Evolutionary conservation across 768 basidiomycete genomes (phyloP).

Genomic region (Phlegmacium glaucopus): DNA sequence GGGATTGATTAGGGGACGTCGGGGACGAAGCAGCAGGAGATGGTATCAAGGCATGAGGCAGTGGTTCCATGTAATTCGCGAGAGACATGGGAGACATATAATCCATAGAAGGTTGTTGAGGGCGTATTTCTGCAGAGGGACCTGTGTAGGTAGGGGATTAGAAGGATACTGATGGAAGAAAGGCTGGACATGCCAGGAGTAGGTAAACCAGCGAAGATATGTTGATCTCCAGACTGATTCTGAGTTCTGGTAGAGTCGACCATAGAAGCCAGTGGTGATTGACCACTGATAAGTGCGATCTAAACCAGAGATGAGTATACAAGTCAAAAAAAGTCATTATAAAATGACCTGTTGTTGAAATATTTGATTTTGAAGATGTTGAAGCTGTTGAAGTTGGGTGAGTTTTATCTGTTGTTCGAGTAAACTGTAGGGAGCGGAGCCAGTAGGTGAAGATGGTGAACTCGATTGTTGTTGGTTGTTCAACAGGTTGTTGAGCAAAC

Average conservation of each 20-base stretch:
- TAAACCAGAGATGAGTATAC: conserved; percentile 23
- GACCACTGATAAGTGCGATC: conserved; percentile 69
- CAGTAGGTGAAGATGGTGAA: too few species aligned
- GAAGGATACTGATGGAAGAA: not conserved
- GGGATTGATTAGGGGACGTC: conserved; percentile 2
- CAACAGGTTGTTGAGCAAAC: conserved; percentile 44
- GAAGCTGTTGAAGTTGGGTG: conserved; percentile 71
- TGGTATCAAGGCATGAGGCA: conserved; percentile 22
- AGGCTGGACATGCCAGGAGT: conserved; percentile 27
- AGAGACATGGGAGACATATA: conserved; percentile 44
- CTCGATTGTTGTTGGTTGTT: conserved; percentile 10
- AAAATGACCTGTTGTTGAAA: conserved; percentile 84
- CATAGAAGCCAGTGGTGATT: too few species aligned
- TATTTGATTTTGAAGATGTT: conserved; percentile 79
- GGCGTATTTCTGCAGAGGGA: conserved; percentile 63
- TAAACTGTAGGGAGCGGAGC: conserved; percentile 36
- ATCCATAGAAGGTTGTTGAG: conserved; percentile 51
- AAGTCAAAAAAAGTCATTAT: conserved; percentile 1
- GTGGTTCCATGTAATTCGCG: conserved; percentile 22
- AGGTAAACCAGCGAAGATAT: conserved; percentile 24
- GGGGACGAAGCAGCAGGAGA: conserved; percentile 2
- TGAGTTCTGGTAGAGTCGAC: conserved; percentile 23
- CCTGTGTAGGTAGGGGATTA: conserved; percentile 31
- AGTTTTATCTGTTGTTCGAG: conserved; percentile 79
- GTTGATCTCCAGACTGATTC: conserved; percentile 41